Evolutionary conservation across 2,329 filamentous ascomycete species (phyloP), one percentile per base, ranked within the genome.

Genomic region (Drechmeria coniospora): DNA sequence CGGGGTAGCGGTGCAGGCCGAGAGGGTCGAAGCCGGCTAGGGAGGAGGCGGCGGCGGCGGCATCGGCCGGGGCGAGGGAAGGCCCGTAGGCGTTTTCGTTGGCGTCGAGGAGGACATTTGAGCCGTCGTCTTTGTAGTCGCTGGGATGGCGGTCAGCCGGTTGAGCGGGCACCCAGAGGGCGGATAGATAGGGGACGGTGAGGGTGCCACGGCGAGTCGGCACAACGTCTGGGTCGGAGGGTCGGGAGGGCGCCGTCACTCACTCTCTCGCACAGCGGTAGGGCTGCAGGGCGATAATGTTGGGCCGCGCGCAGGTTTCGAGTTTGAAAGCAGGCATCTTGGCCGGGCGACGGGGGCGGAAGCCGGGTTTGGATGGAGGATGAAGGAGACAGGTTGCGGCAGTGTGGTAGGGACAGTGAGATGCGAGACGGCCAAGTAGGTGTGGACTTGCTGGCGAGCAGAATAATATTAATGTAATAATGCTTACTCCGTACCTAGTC

Each of bases 71-170:
- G 2, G 64, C 58, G 26, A 94, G 59, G 2, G 81, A 78, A 0
- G 90, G 87, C 0, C 90, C 90, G 45, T 79, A 94, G 33, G 90
- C 84, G 48, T 98, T 98, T 59, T 98, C 90, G 47, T 98, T 98
- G 42, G 90, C 90, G 51, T 98, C 90, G 39, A 98, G 79, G 28
- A 98, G 76, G 44, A 95, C 74, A 47, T 95, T 95, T 33, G 75
- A 87, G 41, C 90, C 90, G 50, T 98, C 80, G 52, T 98, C 87
- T 61, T 98, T 94, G 69, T 98, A 95, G 68, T 98, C 90, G 60
- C 83, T 92, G 48, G 27, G 8, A 14, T 26, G 46, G 27, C 15
- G 42, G 27, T n/a, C n/a, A n/a, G n/a, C n/a, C n/a, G n/a, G n/a
- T n/a, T n/a, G n/a, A n/a, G n/a, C n/a, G n/a, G n/a, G n/a, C n/a